Evolutionary conservation across 192 early-diverging fungal species (phyloP).

Genomic region (Coemansia nantahalensis): DNA sequence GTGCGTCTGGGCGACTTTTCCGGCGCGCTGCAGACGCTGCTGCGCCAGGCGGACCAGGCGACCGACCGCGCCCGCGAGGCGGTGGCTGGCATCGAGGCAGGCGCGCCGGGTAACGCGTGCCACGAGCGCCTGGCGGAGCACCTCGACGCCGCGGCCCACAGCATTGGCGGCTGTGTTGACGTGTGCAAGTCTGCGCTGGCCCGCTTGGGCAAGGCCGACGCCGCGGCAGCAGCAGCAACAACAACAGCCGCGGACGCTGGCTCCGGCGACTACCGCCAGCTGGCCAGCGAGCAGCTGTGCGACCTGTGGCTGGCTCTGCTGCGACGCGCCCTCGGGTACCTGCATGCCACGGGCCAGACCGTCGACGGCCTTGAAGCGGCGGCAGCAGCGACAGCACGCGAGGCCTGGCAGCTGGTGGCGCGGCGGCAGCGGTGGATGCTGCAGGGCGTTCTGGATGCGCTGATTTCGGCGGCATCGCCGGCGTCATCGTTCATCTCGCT

Average conservation of each 20-base stretch:
- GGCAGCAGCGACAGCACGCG: constrained; percentile 7
- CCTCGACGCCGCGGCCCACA: constrained; percentile 19
- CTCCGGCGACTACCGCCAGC: constrained; percentile 20
- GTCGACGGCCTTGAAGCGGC: constrained; percentile 14
- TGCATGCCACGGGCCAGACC: constrained; percentile 36
- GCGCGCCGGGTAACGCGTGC: constrained; percentile 13
- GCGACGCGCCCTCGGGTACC: constrained; percentile 27
- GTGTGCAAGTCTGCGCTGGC: constrained; percentile 38
- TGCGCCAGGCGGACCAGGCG: constrained; percentile 29
- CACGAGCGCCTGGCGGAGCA: constrained; percentile 43
- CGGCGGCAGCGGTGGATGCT: constrained; percentile 53
- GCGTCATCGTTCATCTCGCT: constrained; percentile 49
- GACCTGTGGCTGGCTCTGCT: constrained; percentile 47
- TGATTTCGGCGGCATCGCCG: constrained; percentile 47
- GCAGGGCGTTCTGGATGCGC: constrained; percentile 43
- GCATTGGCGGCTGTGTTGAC: constrained; percentile 27
- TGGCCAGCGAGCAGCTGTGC: constrained; percentile 43
- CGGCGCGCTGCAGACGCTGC: constrained; percentile 36
- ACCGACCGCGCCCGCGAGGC: constrained; percentile 16
- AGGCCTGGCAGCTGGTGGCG: constrained; percentile 39
- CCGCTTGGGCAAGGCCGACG: constrained; percentile 32
- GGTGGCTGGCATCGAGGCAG: not conserved
- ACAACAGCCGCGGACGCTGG: too few species aligned
- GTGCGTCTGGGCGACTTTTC: constrained; percentile 47
- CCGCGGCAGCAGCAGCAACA: too few species aligned